Percentiles rank a stretch among this genome's conserved stretches.
These are phyloP conservation scores for Mycena galopus DNA, from an alignment of 768 basidiomycete species.

Conservation along the genomic window DNA sequence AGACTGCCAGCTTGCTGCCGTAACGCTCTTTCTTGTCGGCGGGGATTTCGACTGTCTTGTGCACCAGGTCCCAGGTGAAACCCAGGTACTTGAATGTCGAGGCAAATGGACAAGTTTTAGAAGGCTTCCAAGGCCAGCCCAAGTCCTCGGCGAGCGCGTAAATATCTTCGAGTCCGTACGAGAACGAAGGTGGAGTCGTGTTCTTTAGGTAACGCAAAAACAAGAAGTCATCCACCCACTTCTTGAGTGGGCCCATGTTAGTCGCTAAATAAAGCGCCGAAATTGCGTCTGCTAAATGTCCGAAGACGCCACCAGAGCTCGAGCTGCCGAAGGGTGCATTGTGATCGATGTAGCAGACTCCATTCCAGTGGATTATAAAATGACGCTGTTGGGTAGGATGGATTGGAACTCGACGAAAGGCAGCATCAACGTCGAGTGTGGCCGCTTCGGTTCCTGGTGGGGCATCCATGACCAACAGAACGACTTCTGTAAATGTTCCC, in stretches of 20 bases:
- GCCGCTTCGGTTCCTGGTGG: conserved; percentile 53
- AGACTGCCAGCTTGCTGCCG: no score
- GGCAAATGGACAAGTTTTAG: no score
- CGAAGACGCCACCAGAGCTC: conserved; percentile 47
- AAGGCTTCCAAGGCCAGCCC: no score
- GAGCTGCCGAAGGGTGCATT: conserved; percentile 43
- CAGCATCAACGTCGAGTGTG: conserved; percentile 54
- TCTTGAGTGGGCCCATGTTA: conserved; percentile 19
- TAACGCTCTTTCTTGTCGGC: no score
- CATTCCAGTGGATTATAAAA: conserved; percentile 41
- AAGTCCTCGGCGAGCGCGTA: conserved; percentile 39
- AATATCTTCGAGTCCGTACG: conserved; percentile 37
- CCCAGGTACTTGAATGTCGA: no score
- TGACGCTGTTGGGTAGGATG: conserved; percentile 39
- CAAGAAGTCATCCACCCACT: no score
- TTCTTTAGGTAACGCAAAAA: no score
- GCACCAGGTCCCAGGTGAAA: no score
- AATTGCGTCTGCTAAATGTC: conserved; percentile 46
- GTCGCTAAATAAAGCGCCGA: conserved; percentile 32
- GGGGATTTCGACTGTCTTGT: no score
- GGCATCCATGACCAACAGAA: conserved; percentile 42
- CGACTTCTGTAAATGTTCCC: no score
- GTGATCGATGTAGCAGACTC: conserved; percentile 39
- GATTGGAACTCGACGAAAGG: no score
- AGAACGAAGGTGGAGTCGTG: no score